These are phyloP conservation scores for Acer saccharum DNA, from an alignment of 345 rosid genomes.

Conservation along the genomic window DNA sequence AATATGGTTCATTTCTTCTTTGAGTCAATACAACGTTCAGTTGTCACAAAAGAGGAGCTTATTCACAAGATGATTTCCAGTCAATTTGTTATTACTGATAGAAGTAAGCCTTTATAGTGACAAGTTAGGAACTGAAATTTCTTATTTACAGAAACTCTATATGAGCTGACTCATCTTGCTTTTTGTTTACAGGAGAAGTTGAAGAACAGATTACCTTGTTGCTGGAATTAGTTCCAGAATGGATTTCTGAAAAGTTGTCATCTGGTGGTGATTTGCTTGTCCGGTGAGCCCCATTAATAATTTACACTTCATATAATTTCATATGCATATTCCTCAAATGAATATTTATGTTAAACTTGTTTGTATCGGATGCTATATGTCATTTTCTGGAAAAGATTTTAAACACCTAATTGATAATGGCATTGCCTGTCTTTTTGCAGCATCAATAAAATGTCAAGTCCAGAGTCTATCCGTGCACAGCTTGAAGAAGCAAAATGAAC, in stretches of 20 bases:
- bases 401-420: not conserved
- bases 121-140: not conserved
- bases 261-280: constrained; percentile 66
- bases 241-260: constrained; percentile 77
- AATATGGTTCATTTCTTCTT: constrained; percentile 65
- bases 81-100: constrained; percentile 67
- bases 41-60: constrained; percentile 82
- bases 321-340: not conserved
- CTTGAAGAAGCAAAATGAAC: constrained; percentile 62
- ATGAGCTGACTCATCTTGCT: constrained; percentile 7
- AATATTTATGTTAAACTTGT: not conserved
- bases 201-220: constrained; percentile 76
- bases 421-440: constrained; percentile 38
- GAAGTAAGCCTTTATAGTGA: constrained; percentile 46
- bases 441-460: constrained; percentile 55
- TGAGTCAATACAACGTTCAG: constrained; percentile 64
- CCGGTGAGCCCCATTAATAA: constrained; percentile 45
- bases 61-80: constrained; percentile 56
- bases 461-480: constrained; percentile 41
- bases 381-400: not conserved
- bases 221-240: constrained; percentile 79
- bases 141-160: constrained; percentile 13
- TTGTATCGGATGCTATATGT: not conserved
- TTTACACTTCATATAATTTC: not conserved
- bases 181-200: constrained; percentile 60